phyloP scores from a whole-genome alignment of 306 rosid genomes.

The Quillaja saponaria region DNA sequence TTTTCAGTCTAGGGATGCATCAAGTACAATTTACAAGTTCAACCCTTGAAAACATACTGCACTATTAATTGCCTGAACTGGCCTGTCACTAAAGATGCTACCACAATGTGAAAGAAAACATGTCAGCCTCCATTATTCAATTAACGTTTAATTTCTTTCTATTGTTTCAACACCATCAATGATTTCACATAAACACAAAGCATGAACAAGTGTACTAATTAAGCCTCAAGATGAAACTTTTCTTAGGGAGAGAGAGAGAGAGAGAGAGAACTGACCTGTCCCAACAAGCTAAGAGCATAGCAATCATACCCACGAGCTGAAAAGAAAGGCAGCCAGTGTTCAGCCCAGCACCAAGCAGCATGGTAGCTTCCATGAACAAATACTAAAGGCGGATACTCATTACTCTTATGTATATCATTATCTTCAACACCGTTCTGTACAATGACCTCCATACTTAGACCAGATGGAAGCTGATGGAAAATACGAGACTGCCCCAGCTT shows the following conservation, averaged over 20 bases:
- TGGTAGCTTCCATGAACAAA: constrained; percentile 97
- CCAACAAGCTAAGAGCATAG: constrained; percentile 77
- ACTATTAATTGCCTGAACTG: too few relatives aligned
- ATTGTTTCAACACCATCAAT: too few relatives aligned
- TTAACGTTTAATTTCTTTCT: too few relatives aligned
- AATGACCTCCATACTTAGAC: constrained; percentile 75
- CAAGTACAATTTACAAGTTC: too few relatives aligned
- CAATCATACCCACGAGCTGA: constrained; percentile 74
- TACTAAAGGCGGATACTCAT: constrained; percentile 55
- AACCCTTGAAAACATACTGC: too few relatives aligned
- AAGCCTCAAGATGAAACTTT: too few relatives aligned
- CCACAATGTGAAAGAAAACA: too few relatives aligned
- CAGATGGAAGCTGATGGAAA: constrained; percentile 77
- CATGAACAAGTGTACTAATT: too few relatives aligned
- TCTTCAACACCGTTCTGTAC: constrained; percentile 49
- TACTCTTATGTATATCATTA: constrained; percentile 11
- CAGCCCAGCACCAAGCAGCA: constrained; percentile 97
- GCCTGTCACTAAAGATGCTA: too few relatives aligned
- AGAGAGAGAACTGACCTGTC: constrained; percentile 56
- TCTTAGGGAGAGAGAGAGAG: constrained; percentile 20
- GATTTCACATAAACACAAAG: too few relatives aligned
- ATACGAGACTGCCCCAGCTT: constrained; percentile 69
- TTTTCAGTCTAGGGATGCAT: too few relatives aligned
- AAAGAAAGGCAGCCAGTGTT: constrained; percentile 85
- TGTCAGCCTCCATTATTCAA: too few relatives aligned